Percentiles rank a stretch among this genome's conserved stretches.
Conservation (phyloP, 768 basidiomycete genomes). For the Kwoniella sp. region DNA sequence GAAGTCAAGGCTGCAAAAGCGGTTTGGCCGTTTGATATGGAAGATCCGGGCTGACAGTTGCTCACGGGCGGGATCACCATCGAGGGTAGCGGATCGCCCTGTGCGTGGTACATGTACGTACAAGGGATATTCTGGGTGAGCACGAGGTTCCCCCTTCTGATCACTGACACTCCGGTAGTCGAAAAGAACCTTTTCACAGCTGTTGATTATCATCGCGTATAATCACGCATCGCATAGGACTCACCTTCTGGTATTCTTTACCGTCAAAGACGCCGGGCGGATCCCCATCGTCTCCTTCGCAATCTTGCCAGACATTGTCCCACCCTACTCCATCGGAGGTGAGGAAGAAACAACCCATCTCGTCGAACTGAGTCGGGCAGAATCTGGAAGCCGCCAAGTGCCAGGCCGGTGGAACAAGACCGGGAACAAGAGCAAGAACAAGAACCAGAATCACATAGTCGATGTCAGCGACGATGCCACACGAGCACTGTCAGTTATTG, state of each 20-base stretch:
- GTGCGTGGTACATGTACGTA: too few species aligned
- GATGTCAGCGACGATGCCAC: too few species aligned
- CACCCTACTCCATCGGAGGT: constrained; percentile 36
- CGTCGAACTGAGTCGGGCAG: constrained; percentile 44
- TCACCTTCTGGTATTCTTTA: constrained; percentile 31
- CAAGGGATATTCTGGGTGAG: too few species aligned
- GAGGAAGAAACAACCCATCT: constrained; percentile 45
- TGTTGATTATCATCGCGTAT: too few species aligned
- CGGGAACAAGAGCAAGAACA: too few species aligned
- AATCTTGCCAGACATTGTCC: constrained; percentile 40
- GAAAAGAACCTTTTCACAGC: too few species aligned
- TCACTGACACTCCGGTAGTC: too few species aligned
- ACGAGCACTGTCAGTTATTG: not conserved
- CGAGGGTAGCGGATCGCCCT: constrained; percentile 17
- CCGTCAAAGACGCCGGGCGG: constrained; percentile 39
- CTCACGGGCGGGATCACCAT: constrained; percentile 25
- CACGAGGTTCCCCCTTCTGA: too few species aligned
- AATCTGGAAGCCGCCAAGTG: constrained; percentile 16
- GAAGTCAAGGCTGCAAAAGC: constrained; percentile 12
- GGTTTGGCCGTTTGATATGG: constrained; percentile 37
- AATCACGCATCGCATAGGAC: too few species aligned
- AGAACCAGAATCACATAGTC: not conserved
- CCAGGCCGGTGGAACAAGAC: not conserved
- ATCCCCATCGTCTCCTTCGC: constrained; percentile 36
- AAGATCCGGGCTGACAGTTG: constrained; percentile 31